These are phyloP conservation scores for Lichtheimia ramosa DNA, from an alignment of 371 early-diverging fungal genomes.

Conservation along the genomic window DNA sequence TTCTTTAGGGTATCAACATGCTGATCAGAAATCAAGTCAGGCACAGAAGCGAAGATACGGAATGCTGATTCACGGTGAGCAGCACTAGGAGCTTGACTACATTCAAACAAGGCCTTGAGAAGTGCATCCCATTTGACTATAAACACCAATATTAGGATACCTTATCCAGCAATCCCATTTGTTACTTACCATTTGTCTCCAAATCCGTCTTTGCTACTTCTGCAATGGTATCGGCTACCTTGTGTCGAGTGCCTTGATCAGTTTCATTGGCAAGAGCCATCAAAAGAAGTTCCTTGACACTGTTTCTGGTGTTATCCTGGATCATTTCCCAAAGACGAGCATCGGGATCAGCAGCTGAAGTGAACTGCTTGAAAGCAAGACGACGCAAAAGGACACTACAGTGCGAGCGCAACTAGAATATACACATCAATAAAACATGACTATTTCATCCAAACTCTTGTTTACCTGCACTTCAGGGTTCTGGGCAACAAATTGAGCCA, in stretches of 20 bases:
- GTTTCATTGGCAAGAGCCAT: slow-evolving; percentile 75
- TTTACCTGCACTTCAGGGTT: slow-evolving; percentile 56
- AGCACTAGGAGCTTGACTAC: slow-evolving; percentile 72
- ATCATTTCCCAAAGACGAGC: slow-evolving; percentile 74
- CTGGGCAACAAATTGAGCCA: slow-evolving; percentile 61
- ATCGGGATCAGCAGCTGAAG: slow-evolving; percentile 46
- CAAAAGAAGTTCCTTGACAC: slow-evolving; percentile 74
- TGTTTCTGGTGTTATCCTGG: slow-evolving; percentile 60
- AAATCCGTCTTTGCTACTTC: slow-evolving; percentile 80
- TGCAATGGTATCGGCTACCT: slow-evolving; percentile 89
- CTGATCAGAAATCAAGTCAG: slow-evolving; percentile 73
- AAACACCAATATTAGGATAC: background rate
- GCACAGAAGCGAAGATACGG: slow-evolving; percentile 83
- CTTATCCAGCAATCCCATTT: background rate
- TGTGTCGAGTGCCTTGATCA: slow-evolving; percentile 75
- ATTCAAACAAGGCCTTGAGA: slow-evolving; percentile 76
- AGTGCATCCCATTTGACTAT: slow-evolving; percentile 80
- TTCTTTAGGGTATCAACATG: slow-evolving; percentile 66
- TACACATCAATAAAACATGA: background rate
- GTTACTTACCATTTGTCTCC: slow-evolving; percentile 64
- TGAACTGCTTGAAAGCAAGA: slow-evolving; percentile 69
- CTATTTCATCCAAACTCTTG: background rate
- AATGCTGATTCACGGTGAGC: slow-evolving; percentile 87
- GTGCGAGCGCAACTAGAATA: slow-evolving; percentile 78
- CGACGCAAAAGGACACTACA: slow-evolving; percentile 89